Evolutionary conservation across 139 green algal species (phyloP), one percentile per base, ranked within the genome.

Genomic region (Deuterostichococcus epilithicus): DNA sequence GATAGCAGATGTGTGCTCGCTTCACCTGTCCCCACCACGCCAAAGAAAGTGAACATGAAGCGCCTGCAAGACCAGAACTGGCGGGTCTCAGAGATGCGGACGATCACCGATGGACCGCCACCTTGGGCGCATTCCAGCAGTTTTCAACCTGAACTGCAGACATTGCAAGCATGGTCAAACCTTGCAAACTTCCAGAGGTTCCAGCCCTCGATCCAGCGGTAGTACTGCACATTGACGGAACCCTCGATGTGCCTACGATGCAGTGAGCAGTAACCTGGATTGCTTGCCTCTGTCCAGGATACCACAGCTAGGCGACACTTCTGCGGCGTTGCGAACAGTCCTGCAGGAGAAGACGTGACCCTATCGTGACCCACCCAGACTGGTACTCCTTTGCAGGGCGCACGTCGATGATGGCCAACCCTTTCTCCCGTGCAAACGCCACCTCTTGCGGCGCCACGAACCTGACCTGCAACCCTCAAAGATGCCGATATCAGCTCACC

Each of bases 1-100:
- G 42, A 8, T 23, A 52, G 42, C 52, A 63, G 28, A 63, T n/a
- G 52, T 5, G 18, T 63, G 52, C 52, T 52, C n/a, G n/a, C n/a
- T n/a, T n/a, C 42, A 63, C 52, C 52, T 63, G 52, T 63, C 5
- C 52, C 52, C 52, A 30, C 52, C 33, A 94, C 83, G 3, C 90
- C 90, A 77, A 95, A 95, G 36, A 92, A 74, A 1, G 87, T 80
- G 70, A 90, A 95, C 3, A 72, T 90, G 78, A n/a, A 76, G 66
- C 8, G 81, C 47, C 0, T 76, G 76, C 84, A 84, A 88, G 68
- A 78, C 79, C 78, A 72, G 65, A 73, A 60, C 35, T n/a, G n/a
- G 36, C 69, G 60, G 36, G 3, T 4, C 30, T 63, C 26, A 74
- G 3, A 13, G 69, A 15, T 72, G 52, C 26, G 3, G 4, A 65